phyloP scores from a whole-genome alignment of 345 rosid genomes.

The Melaleuca alternifolia region DNA sequence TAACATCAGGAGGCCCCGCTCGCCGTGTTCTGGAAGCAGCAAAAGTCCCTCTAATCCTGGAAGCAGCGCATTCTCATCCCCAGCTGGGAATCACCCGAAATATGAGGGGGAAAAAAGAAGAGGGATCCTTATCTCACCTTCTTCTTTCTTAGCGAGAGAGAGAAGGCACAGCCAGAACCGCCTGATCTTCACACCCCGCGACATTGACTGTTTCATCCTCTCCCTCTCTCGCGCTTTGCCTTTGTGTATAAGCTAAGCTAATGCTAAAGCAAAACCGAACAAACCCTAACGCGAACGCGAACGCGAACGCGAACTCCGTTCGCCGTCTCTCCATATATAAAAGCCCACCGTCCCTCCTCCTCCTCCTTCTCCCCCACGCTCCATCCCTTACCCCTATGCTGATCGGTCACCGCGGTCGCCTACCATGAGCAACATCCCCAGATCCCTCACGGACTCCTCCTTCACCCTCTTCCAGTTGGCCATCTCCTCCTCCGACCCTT shows the following conservation, averaged over 20 bases:
- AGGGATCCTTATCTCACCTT: not conserved
- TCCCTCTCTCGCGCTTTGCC: not conserved
- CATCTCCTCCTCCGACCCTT: conserved; percentile 78
- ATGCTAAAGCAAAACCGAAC: not conserved
- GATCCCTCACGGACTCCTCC: conserved; percentile 62
- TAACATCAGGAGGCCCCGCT: not conserved
- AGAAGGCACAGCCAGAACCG: not conserved
- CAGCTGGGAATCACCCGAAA: not conserved
- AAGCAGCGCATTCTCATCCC: not conserved
- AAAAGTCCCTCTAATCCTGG: not conserved
- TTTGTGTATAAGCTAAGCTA: conserved; percentile 7
- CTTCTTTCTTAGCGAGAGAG: not conserved
- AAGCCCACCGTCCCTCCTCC: not conserved
- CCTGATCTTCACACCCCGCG: not conserved
- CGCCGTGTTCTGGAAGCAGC: not conserved
- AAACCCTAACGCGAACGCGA: not conserved
- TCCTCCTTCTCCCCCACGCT: not conserved
- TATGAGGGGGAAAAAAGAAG: not conserved
- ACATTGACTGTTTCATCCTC: not conserved
- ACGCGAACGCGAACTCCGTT: not conserved
- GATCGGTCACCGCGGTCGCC: conserved; percentile 4
- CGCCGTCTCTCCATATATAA: not conserved
- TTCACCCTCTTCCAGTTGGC: conserved; percentile 59
- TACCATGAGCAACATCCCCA: conserved; percentile 89
- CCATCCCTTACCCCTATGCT: not conserved